Evolutionary conservation across 768 basidiomycete genomes (phyloP), one percentile per base, ranked within the genome.

Genomic region (Auriscalpium vulgare): DNA sequence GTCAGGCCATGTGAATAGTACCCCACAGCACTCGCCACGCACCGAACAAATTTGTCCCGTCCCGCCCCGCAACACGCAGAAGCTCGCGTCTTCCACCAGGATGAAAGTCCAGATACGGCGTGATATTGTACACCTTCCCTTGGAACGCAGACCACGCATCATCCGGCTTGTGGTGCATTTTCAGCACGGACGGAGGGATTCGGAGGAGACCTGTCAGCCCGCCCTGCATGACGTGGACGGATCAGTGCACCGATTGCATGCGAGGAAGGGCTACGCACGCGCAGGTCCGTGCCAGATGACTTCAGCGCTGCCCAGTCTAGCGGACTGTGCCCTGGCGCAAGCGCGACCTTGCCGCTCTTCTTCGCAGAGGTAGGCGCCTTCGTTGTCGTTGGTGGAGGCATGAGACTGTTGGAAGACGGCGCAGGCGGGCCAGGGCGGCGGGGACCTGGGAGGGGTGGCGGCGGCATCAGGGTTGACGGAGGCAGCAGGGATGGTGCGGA

Each of bases 71-170:
- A 19, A 88, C 88, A 17, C 95, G 81, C 91, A 99, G 88, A 46
- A 99, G 75, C 67, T 98, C 92, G 61, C 84, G 86, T 74, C 88
- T 93, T 13, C 95, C 95, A 7, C 95, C 95, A 1, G 95, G 95
- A 70, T 98, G 95, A 64, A 85, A 99, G 2, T 85, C 74, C 7
- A 97, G 71, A 71, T 97, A 99, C 0, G 89, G 82, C 2, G 93
- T 94, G 51, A 99, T 90, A 66, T 97, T 97, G 73, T 99, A 99
- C 16, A 99, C 94, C 67, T 90, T 94, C 54, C 92, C 94, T 62
- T 86, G 82, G 73, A 97, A 84, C 0, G 84, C 86, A 13, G 92
- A 80, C 97, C 97, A 99, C 0, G 92, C 94, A 69, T 99, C 95
- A 43, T 87, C 86, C 37, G 74, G 78, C 51, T 79, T 91, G 54